These are phyloP conservation scores for Neoarthrinium moseri DNA, from an alignment of 2,329 filamentous ascomycete species.

Conservation along the genomic window DNA sequence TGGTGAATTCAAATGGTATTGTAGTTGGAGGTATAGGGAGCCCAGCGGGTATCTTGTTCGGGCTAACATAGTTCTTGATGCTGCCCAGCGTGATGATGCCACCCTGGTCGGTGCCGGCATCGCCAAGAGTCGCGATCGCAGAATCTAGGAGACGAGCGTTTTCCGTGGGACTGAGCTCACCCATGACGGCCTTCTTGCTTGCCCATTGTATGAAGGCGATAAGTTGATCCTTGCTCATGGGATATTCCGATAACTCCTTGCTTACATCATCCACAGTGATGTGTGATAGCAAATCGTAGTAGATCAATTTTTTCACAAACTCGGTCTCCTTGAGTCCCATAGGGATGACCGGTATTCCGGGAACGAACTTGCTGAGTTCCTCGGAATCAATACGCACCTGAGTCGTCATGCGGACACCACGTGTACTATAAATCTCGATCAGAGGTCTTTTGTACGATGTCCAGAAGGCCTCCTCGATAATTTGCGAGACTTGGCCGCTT, in stretches of 20 bases:
- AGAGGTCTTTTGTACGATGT: constrained; percentile 78
- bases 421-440: constrained; percentile 85
- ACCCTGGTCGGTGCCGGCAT: constrained; percentile 56
- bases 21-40: constrained; percentile 79
- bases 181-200: constrained; percentile 66
- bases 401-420: constrained; percentile 81
- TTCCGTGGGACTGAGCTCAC: constrained; percentile 68
- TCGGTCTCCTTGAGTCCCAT: constrained; percentile 69
- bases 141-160: constrained; percentile 74
- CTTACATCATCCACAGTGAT: constrained; percentile 87
- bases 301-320: constrained; percentile 78
- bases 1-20: constrained; percentile 82
- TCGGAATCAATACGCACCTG: constrained; percentile 75
- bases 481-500: constrained; percentile 76
- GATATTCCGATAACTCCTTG: constrained; percentile 76
- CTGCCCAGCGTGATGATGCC: constrained; percentile 75
- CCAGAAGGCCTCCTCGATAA: constrained; percentile 96
- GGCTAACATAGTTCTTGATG: constrained; percentile 72
- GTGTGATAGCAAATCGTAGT: constrained; percentile 82
- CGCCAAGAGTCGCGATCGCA: constrained; percentile 69
- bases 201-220: constrained; percentile 84
- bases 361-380: constrained; percentile 70
- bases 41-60: constrained; percentile 76
- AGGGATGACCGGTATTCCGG: constrained; percentile 83
- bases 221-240: constrained; percentile 76